Conservation (phyloP, 345 rosid genomes). For the Adansonia digitata region DNA sequence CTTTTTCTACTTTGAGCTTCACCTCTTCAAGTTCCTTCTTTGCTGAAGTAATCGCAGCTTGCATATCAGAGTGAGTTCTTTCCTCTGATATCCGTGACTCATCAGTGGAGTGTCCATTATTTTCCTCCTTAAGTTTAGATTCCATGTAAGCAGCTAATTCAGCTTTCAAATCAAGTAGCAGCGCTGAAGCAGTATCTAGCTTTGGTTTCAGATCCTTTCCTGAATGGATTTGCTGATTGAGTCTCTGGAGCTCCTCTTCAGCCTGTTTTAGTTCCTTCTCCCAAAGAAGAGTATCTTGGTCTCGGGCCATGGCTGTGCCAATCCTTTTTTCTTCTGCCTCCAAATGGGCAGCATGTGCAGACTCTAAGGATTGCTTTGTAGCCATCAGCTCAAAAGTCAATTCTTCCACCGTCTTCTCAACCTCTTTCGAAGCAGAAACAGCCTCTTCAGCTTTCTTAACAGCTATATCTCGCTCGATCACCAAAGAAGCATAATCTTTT, state of each 20-base stretch:
- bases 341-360: conserved; percentile 81
- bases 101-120: conserved; percentile 17
- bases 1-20: conserved; percentile 69
- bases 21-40: conserved; percentile 84
- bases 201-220: conserved; percentile 69
- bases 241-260: conserved; percentile 74
- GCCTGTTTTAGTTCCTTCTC: conserved; percentile 83
- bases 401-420: conserved; percentile 84
- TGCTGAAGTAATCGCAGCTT: conserved; percentile 63
- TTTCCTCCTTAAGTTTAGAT: conserved; percentile 44
- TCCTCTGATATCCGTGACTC: conserved; percentile 33
- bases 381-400: conserved; percentile 79
- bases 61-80: conserved; percentile 43
- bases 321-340: conserved; percentile 89
- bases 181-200: conserved; percentile 56
- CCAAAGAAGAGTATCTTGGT: conserved; percentile 78
- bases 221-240: conserved; percentile 61
- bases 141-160: conserved; percentile 77
- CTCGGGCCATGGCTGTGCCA: conserved; percentile 77
- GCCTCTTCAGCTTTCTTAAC: conserved; percentile 69
- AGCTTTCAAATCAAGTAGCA: conserved; percentile 72
- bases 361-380: conserved; percentile 71
- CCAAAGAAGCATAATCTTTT: conserved; percentile 50
- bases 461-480: conserved; percentile 55
- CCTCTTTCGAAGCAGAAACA: conserved; percentile 60